Percentiles rank a stretch among this genome's conserved stretches.
phyloP scores from a whole-genome alignment of 331 rosid species.

The Malus hybrid region DNA sequence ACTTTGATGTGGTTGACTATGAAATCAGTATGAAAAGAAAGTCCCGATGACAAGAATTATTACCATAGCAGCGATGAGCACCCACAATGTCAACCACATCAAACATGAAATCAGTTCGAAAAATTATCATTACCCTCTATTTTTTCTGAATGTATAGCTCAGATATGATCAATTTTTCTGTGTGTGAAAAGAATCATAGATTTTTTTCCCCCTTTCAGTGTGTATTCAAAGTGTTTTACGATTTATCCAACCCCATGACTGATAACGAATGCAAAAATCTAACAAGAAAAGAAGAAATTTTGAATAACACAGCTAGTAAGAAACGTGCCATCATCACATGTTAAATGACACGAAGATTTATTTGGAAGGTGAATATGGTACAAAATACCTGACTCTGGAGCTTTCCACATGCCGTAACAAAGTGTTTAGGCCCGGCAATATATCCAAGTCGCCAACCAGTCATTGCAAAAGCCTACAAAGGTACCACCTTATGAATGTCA shows the following conservation, averaged over 20 bases:
- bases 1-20: not conserved
- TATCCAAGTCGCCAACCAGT: conserved; percentile 98
- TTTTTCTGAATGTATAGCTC: not conserved
- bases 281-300: not conserved
- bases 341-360: not conserved
- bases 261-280: not conserved
- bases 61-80: not conserved
- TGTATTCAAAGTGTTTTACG: not conserved
- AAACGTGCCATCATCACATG: not conserved
- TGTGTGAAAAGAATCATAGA: not conserved
- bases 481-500: conserved; percentile 19
- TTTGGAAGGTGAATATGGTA: not conserved
- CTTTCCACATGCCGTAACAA: conserved; percentile 67
- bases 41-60: not conserved
- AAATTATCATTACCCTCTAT: not conserved
- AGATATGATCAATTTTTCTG: not conserved
- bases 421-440: conserved; percentile 87
- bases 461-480: conserved; percentile 70
- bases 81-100: not conserved
- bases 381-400: conserved; percentile 79
- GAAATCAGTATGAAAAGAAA: not conserved
- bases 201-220: not conserved
- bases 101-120: not conserved
- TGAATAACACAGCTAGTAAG: not conserved
- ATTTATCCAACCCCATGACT: not conserved